Percentiles rank a stretch among this genome's conserved stretches.
Evolutionary conservation across 352 stramenopile species (phyloP).

Genomic region (Pythium vanterpoolii): DNA sequence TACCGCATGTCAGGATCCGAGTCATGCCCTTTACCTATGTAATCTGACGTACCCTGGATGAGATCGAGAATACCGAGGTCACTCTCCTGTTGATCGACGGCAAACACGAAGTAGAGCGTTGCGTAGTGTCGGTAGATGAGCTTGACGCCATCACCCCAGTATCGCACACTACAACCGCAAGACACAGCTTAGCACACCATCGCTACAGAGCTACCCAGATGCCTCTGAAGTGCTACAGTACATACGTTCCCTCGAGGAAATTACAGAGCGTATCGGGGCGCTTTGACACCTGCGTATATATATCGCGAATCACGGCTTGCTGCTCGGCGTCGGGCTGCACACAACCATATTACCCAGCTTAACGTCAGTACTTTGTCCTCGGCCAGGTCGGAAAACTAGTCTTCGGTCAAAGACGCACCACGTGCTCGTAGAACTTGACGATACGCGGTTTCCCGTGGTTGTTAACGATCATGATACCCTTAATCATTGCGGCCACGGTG

Average conservation of each 20-base stretch:
- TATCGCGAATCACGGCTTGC: conserved; percentile 96
- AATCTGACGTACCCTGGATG: conserved; percentile 91
- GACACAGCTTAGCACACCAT: not conserved
- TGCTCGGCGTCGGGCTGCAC: conserved; percentile 92
- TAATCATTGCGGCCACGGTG: conserved; percentile 88
- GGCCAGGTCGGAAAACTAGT: too few relatives aligned
- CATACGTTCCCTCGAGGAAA: conserved; percentile 96
- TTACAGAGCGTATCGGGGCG: conserved; percentile 98
- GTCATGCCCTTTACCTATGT: not conserved
- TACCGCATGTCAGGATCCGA: not conserved
- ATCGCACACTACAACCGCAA: conserved; percentile 48
- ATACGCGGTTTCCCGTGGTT: conserved; percentile 98
- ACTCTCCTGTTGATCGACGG: conserved; percentile 97
- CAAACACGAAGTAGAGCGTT: conserved; percentile 99
- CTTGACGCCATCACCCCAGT: conserved; percentile 98
- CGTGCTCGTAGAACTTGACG: conserved; percentile 99
- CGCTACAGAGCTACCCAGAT: not conserved
- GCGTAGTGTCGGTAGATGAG: conserved; percentile 99
- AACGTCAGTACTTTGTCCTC: not conserved
- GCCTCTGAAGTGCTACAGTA: not conserved
- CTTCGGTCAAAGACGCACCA: conserved; percentile 87
- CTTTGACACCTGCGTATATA: conserved; percentile 99
- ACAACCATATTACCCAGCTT: not conserved
- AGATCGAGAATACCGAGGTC: conserved; percentile 99
- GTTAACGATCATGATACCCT: conserved; percentile 99